Percentiles rank a stretch among this genome's conserved stretches.
Evolutionary conservation across 768 basidiomycete species (phyloP).

Genomic region (Tylopilus subfusipes): DNA sequence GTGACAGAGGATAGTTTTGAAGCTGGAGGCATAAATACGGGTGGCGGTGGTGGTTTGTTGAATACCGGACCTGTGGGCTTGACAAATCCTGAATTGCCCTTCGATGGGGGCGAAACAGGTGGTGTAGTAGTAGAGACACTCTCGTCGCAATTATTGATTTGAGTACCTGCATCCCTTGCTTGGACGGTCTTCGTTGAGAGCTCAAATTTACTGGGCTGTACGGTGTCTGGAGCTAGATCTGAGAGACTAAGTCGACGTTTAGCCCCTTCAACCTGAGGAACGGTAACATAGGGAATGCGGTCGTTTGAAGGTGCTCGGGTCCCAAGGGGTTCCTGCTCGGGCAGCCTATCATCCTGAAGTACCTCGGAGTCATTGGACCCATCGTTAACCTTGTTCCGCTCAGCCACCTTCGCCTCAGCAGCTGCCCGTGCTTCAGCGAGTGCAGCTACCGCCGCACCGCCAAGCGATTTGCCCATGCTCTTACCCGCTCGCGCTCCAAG

Average conservation of each 20-base stretch:
- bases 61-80: constrained; percentile 50
- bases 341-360: constrained; percentile 16
- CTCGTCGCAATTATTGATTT: constrained; percentile 19
- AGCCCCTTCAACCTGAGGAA: constrained; percentile 2
- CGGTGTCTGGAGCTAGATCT: constrained; percentile 50
- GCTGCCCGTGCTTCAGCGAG: constrained; percentile 64
- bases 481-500: constrained; percentile 58
- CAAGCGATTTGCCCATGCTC: constrained; percentile 59
- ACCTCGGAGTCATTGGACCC: constrained; percentile 21
- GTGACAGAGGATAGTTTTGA: constrained; percentile 12
- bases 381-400: constrained; percentile 53
- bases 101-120: constrained; percentile 50
- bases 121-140: constrained; percentile 57
- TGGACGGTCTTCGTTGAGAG: constrained; percentile 20
- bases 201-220: constrained; percentile 11
- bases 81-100: constrained; percentile 24
- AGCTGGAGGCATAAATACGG: constrained; percentile 26
- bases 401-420: constrained; percentile 67
- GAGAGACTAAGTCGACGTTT: constrained; percentile 52
- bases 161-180: constrained; percentile 2
- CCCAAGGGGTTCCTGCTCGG: constrained; percentile 2
- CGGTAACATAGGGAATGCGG: neutral
- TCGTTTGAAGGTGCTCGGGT: constrained; percentile 2
- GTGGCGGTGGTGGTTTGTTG: constrained; percentile 45
- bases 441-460: constrained; percentile 47